Percentiles rank a stretch among this genome's conserved stretches.
Evolutionary conservation across 2,329 filamentous ascomycete genomes (phyloP).

Genomic region (Ophiostoma sp.): DNA sequence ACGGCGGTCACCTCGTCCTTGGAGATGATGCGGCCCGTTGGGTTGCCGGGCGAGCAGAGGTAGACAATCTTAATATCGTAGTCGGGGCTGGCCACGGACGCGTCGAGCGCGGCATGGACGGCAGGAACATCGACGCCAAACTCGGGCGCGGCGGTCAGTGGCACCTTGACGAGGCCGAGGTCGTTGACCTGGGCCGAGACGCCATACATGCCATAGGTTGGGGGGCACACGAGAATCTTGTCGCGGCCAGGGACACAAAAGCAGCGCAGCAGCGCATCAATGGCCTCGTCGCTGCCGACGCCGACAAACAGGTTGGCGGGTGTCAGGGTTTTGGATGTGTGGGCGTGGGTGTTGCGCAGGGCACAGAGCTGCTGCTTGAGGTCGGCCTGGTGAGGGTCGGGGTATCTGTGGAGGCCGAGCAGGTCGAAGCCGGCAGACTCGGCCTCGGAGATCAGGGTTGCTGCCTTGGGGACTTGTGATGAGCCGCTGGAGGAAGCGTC

Average conservation of each 20-base stretch:
- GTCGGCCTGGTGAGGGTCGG: constrained; percentile 85
- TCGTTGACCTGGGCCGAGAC: constrained; percentile 96
- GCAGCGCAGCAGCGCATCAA: constrained; percentile 86
- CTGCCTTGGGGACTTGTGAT: constrained; percentile 68
- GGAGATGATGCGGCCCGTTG: constrained; percentile 71
- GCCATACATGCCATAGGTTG: constrained; percentile 97
- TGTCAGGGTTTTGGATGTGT: constrained; percentile 66
- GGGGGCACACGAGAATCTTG: constrained; percentile 89
- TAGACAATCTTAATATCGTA: constrained; percentile 79
- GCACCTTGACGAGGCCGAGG: constrained; percentile 77
- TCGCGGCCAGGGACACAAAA: constrained; percentile 86
- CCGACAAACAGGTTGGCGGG: constrained; percentile 89
- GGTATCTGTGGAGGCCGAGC: constrained; percentile 83
- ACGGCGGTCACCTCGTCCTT: constrained; percentile 69
- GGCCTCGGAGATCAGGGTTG: constrained; percentile 81
- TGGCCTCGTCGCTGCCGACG: constrained; percentile 93
- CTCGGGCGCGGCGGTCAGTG: constrained; percentile 62
- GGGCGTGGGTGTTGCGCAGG: constrained; percentile 77
- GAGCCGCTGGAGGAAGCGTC: constrained; percentile 18
- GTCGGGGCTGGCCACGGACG: constrained; percentile 29
- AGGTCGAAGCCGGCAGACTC: constrained; percentile 59
- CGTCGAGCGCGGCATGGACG: constrained; percentile 56
- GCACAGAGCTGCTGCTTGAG: constrained; percentile 83
- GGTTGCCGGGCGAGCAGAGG: constrained; percentile 91
- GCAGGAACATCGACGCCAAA: constrained; percentile 70